Evolutionary conservation across 345 rosid species (phyloP), one percentile per base, ranked within the genome.

Genomic region (Sonneratia alba): DNA sequence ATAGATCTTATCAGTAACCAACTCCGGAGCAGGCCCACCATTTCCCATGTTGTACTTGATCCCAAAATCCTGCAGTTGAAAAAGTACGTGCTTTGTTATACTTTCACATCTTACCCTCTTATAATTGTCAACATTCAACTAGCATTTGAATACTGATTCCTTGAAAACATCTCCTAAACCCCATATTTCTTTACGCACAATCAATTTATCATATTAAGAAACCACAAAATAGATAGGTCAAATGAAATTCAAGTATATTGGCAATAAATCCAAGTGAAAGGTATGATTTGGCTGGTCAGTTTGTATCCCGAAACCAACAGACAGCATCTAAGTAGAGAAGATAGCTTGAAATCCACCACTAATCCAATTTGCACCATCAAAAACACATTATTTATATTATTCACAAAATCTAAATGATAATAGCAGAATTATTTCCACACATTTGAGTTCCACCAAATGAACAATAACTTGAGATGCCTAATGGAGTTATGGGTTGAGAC

Each of bases 11-110:
- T 96, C 90, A 42, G 98, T 96, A 76, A 96, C 87, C 57, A 85
- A 91, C 85, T 96, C 98, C 4, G 98, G 98, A 77, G 99, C 98
- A 78, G 98, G 99, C 73, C 99, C 99, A 78, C 99, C 99, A 71
- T 91, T 96, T 80, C 86, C 99, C 99, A 96, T 96, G 84, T 96
- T 96, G 84, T 96, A 96, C 84, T 96, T 96, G 83, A 92, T 92
- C 73, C 98, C 99, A 85, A 96, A 96, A 82, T 96, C 98, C 99
- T 92, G 86, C 37, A 75, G 45, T 71, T 14, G 42, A 19, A 49
- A 56, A 22, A 27, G 34, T 34, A 59, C 55, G 1, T 22, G 9
- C 14, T n/a, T 15, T 24, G 66, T 62, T 27, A 32, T 62, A 34
- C 38, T 27, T 62, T 27, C 19, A 62, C 18, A 27, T 27, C 38